Evolutionary conservation across 176 grass and related monocot genomes (phyloP).

Genomic region (Echinochloa phyllopogon): DNA sequence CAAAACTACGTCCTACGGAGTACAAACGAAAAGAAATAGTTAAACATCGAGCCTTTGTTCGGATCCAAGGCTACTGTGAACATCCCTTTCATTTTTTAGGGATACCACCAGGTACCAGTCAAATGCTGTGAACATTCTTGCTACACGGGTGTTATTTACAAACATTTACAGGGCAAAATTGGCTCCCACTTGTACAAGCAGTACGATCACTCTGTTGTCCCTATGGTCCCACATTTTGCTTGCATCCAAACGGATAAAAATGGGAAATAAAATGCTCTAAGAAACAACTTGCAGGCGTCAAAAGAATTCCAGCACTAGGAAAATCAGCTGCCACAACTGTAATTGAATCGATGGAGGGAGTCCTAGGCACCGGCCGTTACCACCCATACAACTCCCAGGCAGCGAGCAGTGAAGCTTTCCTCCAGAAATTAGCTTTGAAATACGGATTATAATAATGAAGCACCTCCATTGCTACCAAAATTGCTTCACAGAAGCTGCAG

Average conservation of each 20-base stretch:
- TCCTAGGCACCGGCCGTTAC: neutral
- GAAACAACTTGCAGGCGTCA: neutral
- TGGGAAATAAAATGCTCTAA: neutral
- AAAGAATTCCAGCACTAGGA: neutral
- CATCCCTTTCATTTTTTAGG: neutral
- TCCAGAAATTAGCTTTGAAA: neutral
- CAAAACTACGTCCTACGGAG: neutral
- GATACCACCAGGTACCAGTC: neutral
- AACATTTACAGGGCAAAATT: constrained; percentile 51
- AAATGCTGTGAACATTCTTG: neutral
- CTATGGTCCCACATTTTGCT: constrained; percentile 6
- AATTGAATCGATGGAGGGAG: neutral
- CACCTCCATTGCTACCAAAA: neutral
- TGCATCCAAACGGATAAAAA: constrained; percentile 22
- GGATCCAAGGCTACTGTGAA: neutral
- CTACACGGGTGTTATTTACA: constrained; percentile 23
- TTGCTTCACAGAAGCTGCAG: neutral
- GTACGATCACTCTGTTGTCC: neutral
- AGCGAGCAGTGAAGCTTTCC: neutral
- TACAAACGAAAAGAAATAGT: neutral
- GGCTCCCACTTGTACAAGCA: constrained; percentile 22
- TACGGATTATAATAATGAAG: constrained; percentile 12
- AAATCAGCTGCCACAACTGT: constrained; percentile 3
- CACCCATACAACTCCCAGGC: neutral
- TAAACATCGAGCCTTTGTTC: neutral